Evolutionary conservation across 2,329 filamentous ascomycete species (phyloP).

Genomic region (Aspergillus sp.): DNA sequence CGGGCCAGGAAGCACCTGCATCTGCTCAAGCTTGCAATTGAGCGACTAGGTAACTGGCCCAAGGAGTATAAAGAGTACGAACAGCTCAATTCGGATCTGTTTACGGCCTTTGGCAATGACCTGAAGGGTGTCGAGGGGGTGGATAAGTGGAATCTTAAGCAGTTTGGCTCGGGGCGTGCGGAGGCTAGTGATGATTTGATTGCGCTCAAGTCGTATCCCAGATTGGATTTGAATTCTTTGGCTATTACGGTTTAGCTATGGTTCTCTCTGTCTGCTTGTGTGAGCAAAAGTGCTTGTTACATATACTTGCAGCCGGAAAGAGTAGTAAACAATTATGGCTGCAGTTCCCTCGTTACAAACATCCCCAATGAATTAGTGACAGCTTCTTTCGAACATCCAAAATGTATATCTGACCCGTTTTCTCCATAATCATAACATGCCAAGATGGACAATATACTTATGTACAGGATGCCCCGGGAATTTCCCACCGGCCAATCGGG

Average conservation of each 20-base stretch:
- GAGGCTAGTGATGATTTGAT: slow-evolving; percentile 37
- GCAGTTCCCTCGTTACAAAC: too few relatives aligned
- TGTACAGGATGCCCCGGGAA: too few relatives aligned
- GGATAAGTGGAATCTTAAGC: slow-evolving; percentile 50
- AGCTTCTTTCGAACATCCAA: too few relatives aligned
- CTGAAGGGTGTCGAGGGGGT: slow-evolving; percentile 46
- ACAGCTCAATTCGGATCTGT: slow-evolving; percentile 47
- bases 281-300: too few relatives aligned
- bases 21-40: slow-evolving; percentile 39
- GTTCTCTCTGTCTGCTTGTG: too few relatives aligned
- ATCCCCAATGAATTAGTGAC: too few relatives aligned
- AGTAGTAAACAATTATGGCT: too few relatives aligned
- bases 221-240: slow-evolving; percentile 5
- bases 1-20: slow-evolving; percentile 37
- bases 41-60: slow-evolving; percentile 43
- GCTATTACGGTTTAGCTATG: slow-evolving; percentile 11
- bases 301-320: too few relatives aligned
- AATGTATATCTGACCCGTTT: too few relatives aligned
- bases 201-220: not conserved
- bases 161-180: slow-evolving; percentile 48
- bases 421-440: too few relatives aligned
- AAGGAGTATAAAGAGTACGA: slow-evolving; percentile 52
- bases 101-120: slow-evolving; percentile 39
- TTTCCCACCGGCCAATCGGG: too few relatives aligned
- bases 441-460: too few relatives aligned